Conservation (phyloP, 1,139 yeast species). For the Magnusiomyces tetraspermus region DNA sequence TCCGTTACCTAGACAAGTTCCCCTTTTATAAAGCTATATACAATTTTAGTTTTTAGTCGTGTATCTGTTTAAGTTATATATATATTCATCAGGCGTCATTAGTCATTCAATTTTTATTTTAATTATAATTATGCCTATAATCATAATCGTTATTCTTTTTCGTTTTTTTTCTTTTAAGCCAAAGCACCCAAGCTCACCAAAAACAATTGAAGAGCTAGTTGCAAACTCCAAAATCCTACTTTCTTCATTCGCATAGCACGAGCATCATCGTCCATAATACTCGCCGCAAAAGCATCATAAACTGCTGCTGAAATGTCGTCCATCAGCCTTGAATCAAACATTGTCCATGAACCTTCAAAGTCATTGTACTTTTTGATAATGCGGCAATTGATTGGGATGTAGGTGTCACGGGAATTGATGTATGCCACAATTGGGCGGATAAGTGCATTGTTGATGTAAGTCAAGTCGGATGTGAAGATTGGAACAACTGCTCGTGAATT, state of each 20-base stretch:
- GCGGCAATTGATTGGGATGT: slow-evolving; percentile 77
- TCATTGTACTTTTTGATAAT: slow-evolving; percentile 72
- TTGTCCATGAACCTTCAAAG: slow-evolving; percentile 94
- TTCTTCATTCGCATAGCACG: slow-evolving; percentile 63
- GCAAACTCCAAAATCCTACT: slow-evolving; percentile 91
- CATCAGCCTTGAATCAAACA: slow-evolving; percentile 84
- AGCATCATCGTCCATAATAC: slow-evolving; percentile 80
- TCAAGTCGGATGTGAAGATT: slow-evolving; percentile 68
- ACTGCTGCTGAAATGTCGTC: slow-evolving; percentile 85
- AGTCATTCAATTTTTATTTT: too few relatives aligned
- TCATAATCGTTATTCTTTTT: too few relatives aligned
- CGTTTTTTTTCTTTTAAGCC: slow-evolving; percentile 24
- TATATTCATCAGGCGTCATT: too few relatives aligned
- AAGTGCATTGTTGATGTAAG: slow-evolving; percentile 82
- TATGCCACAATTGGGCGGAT: slow-evolving; percentile 93
- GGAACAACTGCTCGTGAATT: slow-evolving; percentile 88
- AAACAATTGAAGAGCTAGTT: slow-evolving; percentile 68
- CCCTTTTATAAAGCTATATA: too few relatives aligned
- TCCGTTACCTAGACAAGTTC: too few relatives aligned
- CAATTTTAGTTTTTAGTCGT: too few relatives aligned
- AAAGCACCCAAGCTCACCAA: slow-evolving; percentile 70
- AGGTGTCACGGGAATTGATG: slow-evolving; percentile 80
- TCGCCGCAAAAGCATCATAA: slow-evolving; percentile 80
- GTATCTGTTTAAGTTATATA: too few relatives aligned
- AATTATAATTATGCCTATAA: too few relatives aligned